Evolutionary conservation across 2,329 filamentous ascomycete genomes (phyloP), one percentile per base, ranked within the genome.

Genomic region (Massarina eburnea): DNA sequence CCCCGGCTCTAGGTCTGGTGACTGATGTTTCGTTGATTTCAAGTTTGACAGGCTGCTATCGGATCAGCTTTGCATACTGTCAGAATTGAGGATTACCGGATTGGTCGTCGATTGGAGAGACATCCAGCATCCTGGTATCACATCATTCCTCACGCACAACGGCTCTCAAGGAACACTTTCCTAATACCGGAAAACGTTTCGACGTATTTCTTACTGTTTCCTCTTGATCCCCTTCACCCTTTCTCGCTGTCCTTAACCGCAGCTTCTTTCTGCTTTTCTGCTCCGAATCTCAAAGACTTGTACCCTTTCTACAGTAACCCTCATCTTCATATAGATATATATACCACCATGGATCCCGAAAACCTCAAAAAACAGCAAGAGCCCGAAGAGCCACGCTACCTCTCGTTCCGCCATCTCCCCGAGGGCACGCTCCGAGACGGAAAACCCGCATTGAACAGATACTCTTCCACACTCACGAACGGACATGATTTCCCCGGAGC

Each of bases 401-500:
- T 85, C 51, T 71, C 77, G 51, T 85, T 85, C 59, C 76, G 76
- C 41, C 75, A 78, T 57, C 74, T 79, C 17, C 77, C 75, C 49
- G 76, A 76, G 51, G 77, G 70, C 58, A 76, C 73, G 46, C 76
- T 73, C 43, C 65, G 71, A 44, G 77, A 85, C 70, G 83, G 83
- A 41, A 79, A 80, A 53, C 78, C 76, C n/a, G 79, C 79, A 17
- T 75, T 97, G 54, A 97, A 97, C 73, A 84, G 88, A 49, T 95
- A 89, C 81, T 96, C 91, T 4, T 83, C 89, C 15, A 85, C 82
- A 35, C 74, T 96, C 49, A 97, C 92, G 9, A 83, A 81, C 45
- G 88, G 80, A 45, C 89, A 96, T 84, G 90, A 96, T 71, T 95
- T 89, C 61, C 91, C 92, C 1, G 92, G 89, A 21, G 91, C 92